A percentile compares a stretch with the other conserved stretches of the same genome.
These are phyloP conservation scores for Rhytidiadelphus loreus DNA, from an alignment of 225 moss, liverwort and hornwort genomes.

Conservation along the genomic window DNA sequence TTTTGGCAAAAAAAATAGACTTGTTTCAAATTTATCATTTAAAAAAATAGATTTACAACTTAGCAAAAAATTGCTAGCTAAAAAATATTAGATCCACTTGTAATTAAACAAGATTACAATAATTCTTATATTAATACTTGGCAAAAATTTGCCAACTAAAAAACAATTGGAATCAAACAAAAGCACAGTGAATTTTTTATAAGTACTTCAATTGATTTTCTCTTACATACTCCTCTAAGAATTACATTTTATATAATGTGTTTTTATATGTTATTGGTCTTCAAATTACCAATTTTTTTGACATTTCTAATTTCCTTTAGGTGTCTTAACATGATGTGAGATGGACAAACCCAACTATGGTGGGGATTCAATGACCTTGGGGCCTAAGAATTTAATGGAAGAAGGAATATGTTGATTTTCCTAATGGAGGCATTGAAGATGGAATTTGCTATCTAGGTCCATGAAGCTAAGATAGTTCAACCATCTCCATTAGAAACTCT, in stretches of 20 bases:
- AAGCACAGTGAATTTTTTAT: no score
- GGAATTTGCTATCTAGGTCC: no score
- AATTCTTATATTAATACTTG: no score
- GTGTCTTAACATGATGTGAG: not conserved
- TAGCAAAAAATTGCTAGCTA: not conserved
- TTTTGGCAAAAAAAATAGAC: not conserved
- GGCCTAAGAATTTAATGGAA: fast-evolving
- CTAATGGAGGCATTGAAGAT: no score
- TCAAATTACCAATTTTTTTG: not conserved
- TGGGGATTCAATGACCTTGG: no score
- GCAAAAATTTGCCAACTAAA: no score
- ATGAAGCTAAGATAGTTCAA: no score
- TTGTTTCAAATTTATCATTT: not conserved
- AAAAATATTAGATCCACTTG: not conserved
- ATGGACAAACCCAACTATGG: no score
- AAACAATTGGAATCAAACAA: no score
- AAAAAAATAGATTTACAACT: not conserved
- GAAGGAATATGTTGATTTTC: no score
- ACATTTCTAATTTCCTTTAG: not conserved
- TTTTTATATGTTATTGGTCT: not conserved
- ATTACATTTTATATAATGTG: not conserved
- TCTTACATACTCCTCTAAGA: not conserved
- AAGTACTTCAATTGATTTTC: not conserved
- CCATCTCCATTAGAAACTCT: no score
- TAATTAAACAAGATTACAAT: not conserved